Conservation (phyloP, 139 green algal genomes). For the Yamagishiella unicocca region DNA sequence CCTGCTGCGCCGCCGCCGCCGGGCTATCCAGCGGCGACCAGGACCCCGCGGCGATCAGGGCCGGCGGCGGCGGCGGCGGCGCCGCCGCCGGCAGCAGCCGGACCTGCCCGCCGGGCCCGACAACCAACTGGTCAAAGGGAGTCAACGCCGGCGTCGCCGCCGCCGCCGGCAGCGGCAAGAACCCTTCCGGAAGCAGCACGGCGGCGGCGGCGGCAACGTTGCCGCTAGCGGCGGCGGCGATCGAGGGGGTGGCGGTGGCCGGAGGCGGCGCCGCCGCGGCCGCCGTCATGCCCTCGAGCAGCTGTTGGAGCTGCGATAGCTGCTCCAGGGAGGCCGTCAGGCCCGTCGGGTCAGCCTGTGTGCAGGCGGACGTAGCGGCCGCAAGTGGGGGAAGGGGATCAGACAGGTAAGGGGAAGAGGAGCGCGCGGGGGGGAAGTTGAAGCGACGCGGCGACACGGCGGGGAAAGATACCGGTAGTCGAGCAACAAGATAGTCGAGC, state of each 20-base stretch:
- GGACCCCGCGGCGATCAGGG: background rate
- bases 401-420: background rate
- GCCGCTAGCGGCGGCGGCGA: conserved; percentile 23
- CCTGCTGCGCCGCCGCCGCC: background rate
- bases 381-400: background rate
- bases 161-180: background rate
- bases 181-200: background rate
- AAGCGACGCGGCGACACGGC: too few species aligned
- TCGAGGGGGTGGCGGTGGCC: background rate
- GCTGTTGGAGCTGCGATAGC: background rate
- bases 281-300: background rate
- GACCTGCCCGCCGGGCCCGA: conserved; percentile 20
- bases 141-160: background rate
- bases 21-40: background rate
- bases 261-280: background rate
- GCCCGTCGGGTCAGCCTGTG: background rate
- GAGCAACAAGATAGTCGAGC: too few species aligned
- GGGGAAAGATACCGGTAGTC: too few species aligned
- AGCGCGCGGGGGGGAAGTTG: too few species aligned
- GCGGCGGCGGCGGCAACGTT: background rate
- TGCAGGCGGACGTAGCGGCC: background rate
- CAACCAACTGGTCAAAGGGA: conserved; percentile 27
- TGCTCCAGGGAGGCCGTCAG: background rate
- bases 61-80: background rate
- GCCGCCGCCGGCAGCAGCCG: background rate